A percentile compares a stretch with the other conserved stretches of the same genome.
Evolutionary conservation across 2,329 filamentous ascomycete species (phyloP).

Genomic region (Zopfia rhizophila): DNA sequence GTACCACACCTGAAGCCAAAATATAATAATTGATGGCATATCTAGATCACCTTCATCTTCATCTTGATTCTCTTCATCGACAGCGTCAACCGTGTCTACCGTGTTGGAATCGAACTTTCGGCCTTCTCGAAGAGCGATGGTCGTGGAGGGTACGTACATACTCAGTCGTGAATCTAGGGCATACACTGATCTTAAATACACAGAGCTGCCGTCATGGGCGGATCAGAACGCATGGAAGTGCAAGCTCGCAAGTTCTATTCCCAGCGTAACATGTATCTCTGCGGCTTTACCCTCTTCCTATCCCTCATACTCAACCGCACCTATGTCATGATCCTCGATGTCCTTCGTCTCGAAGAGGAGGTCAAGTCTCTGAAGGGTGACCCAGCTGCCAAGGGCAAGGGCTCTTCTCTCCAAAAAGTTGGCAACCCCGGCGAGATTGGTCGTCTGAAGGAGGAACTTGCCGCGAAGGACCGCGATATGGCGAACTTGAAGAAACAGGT

Average conservation of each 20-base stretch:
- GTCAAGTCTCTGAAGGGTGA: conserved; percentile 83
- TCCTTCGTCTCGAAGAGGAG: conserved; percentile 91
- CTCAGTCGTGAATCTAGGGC: not conserved
- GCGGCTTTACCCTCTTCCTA: conserved; percentile 98
- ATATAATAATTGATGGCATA: not conserved
- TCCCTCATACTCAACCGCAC: conserved; percentile 99
- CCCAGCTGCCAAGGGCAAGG: conserved; percentile 68
- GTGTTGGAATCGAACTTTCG: conserved; percentile 89
- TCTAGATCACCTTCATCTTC: conserved; percentile 95
- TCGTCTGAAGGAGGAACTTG: conserved; percentile 72
- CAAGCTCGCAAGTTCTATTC: conserved; percentile 99
- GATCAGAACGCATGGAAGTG: conserved; percentile 95
- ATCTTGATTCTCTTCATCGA: conserved; percentile 98
- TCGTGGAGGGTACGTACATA: conserved; percentile 60
- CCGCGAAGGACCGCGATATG: conserved; percentile 82
- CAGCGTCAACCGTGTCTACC: conserved; percentile 95
- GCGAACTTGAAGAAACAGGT: conserved; percentile 93
- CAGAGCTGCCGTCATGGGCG: conserved; percentile 76
- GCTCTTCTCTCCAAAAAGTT: conserved; percentile 74
- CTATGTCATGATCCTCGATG: conserved; percentile 95
- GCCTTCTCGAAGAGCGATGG: conserved; percentile 72
- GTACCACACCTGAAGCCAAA: no score
- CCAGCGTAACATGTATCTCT: conserved; percentile 99
- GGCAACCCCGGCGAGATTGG: conserved; percentile 81
- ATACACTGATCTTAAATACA: conserved; percentile 21